Base-by-base conservation (phyloP, 208 protist genomes). In the Trichomonas gallinae region DNA sequence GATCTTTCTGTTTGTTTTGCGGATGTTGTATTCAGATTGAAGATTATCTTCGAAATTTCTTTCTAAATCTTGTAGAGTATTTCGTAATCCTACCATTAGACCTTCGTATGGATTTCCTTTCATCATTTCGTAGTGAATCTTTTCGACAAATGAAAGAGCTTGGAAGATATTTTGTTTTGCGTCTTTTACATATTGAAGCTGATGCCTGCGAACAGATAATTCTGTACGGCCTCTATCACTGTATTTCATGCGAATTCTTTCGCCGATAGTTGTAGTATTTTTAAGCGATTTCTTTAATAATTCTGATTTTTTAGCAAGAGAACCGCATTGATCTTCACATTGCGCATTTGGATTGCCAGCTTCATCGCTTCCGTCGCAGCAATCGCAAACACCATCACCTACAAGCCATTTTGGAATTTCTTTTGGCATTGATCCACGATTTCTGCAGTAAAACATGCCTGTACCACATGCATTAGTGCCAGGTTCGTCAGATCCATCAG, bases 311-410 rank as follows among this genome's bases (percentile, higher is more conserved):
- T 42, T 48, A 38, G 13, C 40, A n/a, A 93, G 15, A 34, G 87
- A 34, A 51, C 40, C 87, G 46, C 87, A 93, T 34, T 49, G 13
- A 51, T 93, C 44, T 93, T 93, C 87, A 15, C 87, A 93, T 34
- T 51, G 15, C 8, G 44, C 87, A 26, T 93, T 40, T 31, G 31
- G 45, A 40, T 82, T 83, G 51, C 45, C 48, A 45, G n/a, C 42
- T 96, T 98, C 97, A 97, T 98, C 97, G 46, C 87, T 89, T 3
- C 97, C 97, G 96, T 98, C 97, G 83, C 97, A 98, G 82, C 97
- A 98, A 96, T 98, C 97, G 96, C 97, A 98, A 42, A 97, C 51
- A 4, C 97, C 97, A 96, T 98, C 97, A 83, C 49, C 38, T 17
- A 98, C 97, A 6, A 85, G 38, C 44, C 72, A 97, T 40, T 96